Evolutionary conservation across 1,284 basidiomycete species (phyloP), one percentile per base, ranked within the genome.

Genomic region (Malassezia japonica): DNA sequence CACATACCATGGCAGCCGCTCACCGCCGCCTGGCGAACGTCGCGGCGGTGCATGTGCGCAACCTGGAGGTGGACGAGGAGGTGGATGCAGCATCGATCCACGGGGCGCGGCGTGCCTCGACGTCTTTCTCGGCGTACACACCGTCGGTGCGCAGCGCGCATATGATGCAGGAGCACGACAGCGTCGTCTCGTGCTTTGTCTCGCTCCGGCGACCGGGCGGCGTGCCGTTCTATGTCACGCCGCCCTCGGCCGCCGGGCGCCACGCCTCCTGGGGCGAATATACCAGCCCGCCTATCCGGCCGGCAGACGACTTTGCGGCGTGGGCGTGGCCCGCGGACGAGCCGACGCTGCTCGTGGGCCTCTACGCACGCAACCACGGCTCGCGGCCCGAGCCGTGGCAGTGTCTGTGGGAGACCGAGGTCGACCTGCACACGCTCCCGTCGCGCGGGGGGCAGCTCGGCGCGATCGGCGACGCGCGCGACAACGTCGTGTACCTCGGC

Each of bases 211-310:
- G 29, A 16, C 24, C 34, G 4, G 18, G 36, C 10, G 46, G 38
- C 6, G n/a, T 20, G n/a, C 51, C 51, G 6, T 54, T 54, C 36
- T 54, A 33, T 38, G 39, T 48, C 8, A 48, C 39, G 8, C 28
- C 29, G 2, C 38, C 35, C 2, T 15, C 33, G 7, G 32, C 27
- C 6, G 16, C 37, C n/a, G 43, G 43, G 12, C 32, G 25, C 13
- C 36, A 47, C 3, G 31, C 32, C 4, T 41, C 39, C 8, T 54
- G 51, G 51, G 51, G 51, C 20, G 51, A 54, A 23, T 45, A 33
- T 27, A 33, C 23, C 18, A 44, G 34, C 10, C 8, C 12, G 4
- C 46, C 51, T 2, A 44, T 54, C 18, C 24, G 23, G 7, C 31
- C 46, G 5, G 4, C 27, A 3, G 16, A 13, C 27, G 51, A 42